Evolutionary conservation across 2,329 filamentous ascomycete genomes (phyloP), one percentile per base, ranked within the genome.

Genomic region (Cladophialophora yegresii): DNA sequence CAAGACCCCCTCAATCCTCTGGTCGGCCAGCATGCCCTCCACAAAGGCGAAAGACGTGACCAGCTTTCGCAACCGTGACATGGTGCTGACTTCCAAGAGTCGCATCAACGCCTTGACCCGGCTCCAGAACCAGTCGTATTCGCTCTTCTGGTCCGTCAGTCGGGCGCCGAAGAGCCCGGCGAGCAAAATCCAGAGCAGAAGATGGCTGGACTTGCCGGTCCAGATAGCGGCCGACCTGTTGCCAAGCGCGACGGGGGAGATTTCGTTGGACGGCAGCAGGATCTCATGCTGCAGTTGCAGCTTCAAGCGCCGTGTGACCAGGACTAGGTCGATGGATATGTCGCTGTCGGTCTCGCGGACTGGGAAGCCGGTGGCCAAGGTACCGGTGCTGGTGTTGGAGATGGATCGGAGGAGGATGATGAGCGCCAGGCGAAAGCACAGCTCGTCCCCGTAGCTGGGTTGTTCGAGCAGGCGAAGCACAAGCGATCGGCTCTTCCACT

Each of bases 231-330:
- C 7, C 2, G 47, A 9, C 50, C 9, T 16, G 20, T 10, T 26
- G 51, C 3, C 12, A 4, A 47, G 53, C 13, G 43, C 20, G 26
- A 20, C 26, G 9, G 53, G 36, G 9, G 53, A 23, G 33, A 62
- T 57, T 43, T 62, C 54, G 28, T 58, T 65, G 2, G 43, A 58
- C 4, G 63, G 63, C 30, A 62, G 47, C 22, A 61, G 63, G 26
- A 65, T 65, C 47, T 65, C 63, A 30, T 62, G 62, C 22, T 65
- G 63, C 9, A 65, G 54, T 49, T 65, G 58, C 16, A 53, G 58
- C 49, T 33, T 60, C 6, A 65, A 58, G 20, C 58, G 63, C 23
- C 54, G 43, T 16, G 47, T 56, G 40, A 43, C 32, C 13, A 53
- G 22, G n/a, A 28, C 40, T 3, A 50, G 30, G 40, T 56, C 57